Percentiles rank a stretch among this genome's conserved stretches.
Conservation (phyloP, 768 basidiomycete genomes). For the Floccularia luteovirens region DNA sequence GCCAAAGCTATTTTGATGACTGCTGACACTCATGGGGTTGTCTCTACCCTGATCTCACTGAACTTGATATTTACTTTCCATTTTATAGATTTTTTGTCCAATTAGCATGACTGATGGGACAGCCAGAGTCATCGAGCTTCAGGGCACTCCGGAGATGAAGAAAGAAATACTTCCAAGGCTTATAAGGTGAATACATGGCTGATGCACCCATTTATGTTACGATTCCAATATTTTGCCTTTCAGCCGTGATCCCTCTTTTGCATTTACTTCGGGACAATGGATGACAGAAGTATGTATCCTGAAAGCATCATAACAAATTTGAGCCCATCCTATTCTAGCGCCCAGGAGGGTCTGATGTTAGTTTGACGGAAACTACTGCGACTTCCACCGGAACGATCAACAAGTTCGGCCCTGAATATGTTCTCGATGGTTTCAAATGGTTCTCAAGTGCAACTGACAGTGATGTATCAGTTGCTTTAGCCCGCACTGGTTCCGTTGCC, state of each 20-base stretch:
- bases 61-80: background rate
- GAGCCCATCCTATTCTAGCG: constrained; percentile 35
- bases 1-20: constrained; percentile 55
- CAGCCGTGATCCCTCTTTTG: constrained; percentile 53
- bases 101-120: constrained; percentile 76
- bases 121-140: constrained; percentile 64
- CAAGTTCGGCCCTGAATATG: constrained; percentile 43
- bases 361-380: constrained; percentile 64
- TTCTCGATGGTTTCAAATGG: constrained; percentile 72
- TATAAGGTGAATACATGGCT: constrained; percentile 37
- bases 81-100: constrained; percentile 66
- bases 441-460: constrained; percentile 81
- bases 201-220: background rate
- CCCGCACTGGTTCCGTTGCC: constrained; percentile 52
- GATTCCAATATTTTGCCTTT: background rate
- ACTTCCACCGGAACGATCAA: constrained; percentile 22
- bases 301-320: constrained; percentile 19
- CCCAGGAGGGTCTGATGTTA: constrained; percentile 71
- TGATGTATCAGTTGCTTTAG: constrained; percentile 63
- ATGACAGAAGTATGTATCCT: constrained; percentile 58
- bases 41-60: constrained; percentile 8
- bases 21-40: constrained; percentile 58
- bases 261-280: constrained; percentile 78
- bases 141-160: constrained; percentile 55
- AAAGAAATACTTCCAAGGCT: constrained; percentile 49